Base-by-base conservation (phyloP, 78 protist genomes). In the Speleostelium caveatum region DNA sequence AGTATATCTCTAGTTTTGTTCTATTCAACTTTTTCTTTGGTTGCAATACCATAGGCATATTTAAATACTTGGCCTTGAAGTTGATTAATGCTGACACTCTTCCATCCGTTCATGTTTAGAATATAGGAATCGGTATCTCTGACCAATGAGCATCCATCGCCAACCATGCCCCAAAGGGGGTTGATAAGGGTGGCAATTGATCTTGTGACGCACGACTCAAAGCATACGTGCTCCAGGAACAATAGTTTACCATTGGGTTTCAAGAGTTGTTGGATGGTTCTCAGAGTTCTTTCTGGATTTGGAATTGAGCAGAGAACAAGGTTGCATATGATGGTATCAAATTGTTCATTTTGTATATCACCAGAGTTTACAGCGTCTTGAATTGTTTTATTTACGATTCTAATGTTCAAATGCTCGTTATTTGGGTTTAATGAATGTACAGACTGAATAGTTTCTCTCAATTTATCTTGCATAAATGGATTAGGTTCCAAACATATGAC, bases 241-340 rank as follows among this genome's bases (percentile, higher is more conserved):
- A 80, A 58, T 12, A 80, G 35, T 42, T 80, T 80, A 28, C 89
- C 89, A 49, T 65, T 65, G 16, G 89, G 89, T 41, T 67, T 80
- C 24, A 80, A 60, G 4, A 80, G 61, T 22, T 66, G 12, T 42
- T 80, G 78, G 22, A 80, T 71, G 6, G 63, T 75, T 1, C 10
- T 5, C 4, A 80, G 26, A 22, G 41, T 68, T 38, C 22, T 30
- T 36, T 59, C 58, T n/a, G 32, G 45, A 21, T 80, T 17, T 22
- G 89, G 89, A 19, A 80, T 71, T 38, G 89, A 80, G 39, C 89
- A 80, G 12, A 80, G 41, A 3, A 80, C 89, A 8, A 80, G 62
- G 39, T 68, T 72, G 30, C 83, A 80, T 39, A 80, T 80, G 26
- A 80, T 53, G 0, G 76, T 72, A 32, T 80, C 89, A 32, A 80